Evolutionary conservation across 495 filamentous ascomycete species (phyloP).

Genomic region (Beverwykella pulmonaria): DNA sequence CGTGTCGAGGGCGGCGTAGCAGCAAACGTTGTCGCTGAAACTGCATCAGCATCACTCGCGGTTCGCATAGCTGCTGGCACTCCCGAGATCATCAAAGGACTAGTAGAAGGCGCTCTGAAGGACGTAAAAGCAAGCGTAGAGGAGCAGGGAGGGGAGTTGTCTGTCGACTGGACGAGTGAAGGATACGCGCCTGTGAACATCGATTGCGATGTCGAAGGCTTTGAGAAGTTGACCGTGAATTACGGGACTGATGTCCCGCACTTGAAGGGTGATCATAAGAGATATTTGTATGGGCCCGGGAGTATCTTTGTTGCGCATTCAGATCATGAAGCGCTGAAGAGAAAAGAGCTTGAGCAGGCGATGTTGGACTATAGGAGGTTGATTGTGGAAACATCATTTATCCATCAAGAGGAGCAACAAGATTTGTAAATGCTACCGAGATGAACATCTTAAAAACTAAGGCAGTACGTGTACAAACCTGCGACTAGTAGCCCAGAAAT

Average conservation of each 20-base stretch:
- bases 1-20: conserved; percentile 79
- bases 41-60: conserved; percentile 66
- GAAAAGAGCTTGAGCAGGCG: conserved; percentile 59
- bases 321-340: conserved; percentile 76
- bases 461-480: too few relatives aligned
- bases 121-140: conserved; percentile 38
- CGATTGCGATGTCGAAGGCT: conserved; percentile 79
- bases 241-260: conserved; percentile 93
- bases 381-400: conserved; percentile 29
- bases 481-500: too few relatives aligned
- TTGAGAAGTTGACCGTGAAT: conserved; percentile 76
- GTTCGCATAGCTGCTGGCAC: conserved; percentile 76
- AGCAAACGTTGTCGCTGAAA: conserved; percentile 79
- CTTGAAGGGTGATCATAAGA: conserved; percentile 69
- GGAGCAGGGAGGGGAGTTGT: conserved; percentile 60
- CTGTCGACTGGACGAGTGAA: conserved; percentile 57
- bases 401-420: conserved; percentile 7
- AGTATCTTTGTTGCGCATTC: conserved; percentile 87
- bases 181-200: conserved; percentile 77
- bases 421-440: background rate
- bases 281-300: conserved; percentile 88
- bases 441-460: background rate
- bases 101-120: conserved; percentile 62
- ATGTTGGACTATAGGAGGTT: conserved; percentile 51
- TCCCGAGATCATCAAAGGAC: conserved; percentile 56